Base-by-base conservation (phyloP, 1,284 basidiomycete species). In the Pterulicium gracile region DNA sequence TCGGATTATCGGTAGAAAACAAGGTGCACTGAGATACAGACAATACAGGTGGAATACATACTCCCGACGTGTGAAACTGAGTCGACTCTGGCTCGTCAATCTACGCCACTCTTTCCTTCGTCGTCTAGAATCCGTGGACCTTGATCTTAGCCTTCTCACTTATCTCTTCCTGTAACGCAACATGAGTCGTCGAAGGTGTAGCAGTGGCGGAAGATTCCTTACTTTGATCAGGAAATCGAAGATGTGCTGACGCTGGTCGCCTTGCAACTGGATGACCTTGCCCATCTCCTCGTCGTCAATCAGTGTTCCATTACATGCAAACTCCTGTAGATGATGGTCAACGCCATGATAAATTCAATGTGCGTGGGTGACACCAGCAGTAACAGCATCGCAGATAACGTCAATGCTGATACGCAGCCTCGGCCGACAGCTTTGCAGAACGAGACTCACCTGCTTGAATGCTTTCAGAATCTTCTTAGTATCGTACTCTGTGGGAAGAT, bases 241-340 rank as follows among this genome's bases (percentile, higher is more conserved):
- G 59, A 96, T 94, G 78, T 95, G 91, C 63, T 76, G 64, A 52
- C 96, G 83, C 69, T 99, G 96, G 70, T 99, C 96, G 55, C 96
- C 96, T 68, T 98, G 96, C 56, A 99, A 83, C 72, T 99, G 96
- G 63, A 99, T 94, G 62, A 99, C 90, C 70, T 95, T 80, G 50
- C 96, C 96, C 69, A 93, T 83, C 70, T 96, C 92, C 67, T 91
- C 88, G 71, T 96, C 92, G 53, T 96, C 90, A 57, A 97, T 90
- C 59, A 99, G 78, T 52, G 89, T 96, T 55, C 96, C 96, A 71
- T 98, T 98, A 77, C 96, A 98, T 52, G 96, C 96, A 59, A 98
- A 98, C 73, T 97, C 93, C 89, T 96, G 59, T 19, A 35, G 7
- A 18, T 42, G 23, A 18, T 40, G 10, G n/a, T 22, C 32, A 20